Base-by-base conservation (phyloP, 208 protist genomes). In the Wallacemonas rigidus region DNA sequence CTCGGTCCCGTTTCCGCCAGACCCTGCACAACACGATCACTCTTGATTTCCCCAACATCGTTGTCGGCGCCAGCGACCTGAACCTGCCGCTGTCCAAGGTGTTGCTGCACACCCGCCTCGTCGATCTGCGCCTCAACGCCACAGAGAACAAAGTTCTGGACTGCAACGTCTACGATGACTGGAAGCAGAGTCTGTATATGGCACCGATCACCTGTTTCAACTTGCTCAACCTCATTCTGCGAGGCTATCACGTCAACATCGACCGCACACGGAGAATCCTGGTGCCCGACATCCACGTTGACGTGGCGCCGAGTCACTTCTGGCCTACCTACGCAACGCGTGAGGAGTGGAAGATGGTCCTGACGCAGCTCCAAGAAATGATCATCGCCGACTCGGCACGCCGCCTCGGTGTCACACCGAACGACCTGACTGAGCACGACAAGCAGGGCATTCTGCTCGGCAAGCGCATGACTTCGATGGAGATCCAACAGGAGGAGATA, bases 151-250 rank as follows among this genome's bases (percentile, higher is more conserved):
- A 99, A 70, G 98, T 99, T 77, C 89, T 99, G 68, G 87, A 99
- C 56, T 99, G 99, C 82, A 99, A 99, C 87, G 80, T 99, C 41
- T 99, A 99, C 91, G 99, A 99, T 85, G 99, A 99, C 87, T 99
- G 99, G 99, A 93, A 99, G 48, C 90, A 98, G 69, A 77, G 71
- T 45, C 63, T 90, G 69, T 96, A 96, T 44, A 98, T 99, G 65
- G 98, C 98, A 61, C 93, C 97, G 8, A 99, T 98, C 88, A 99
- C 99, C 17, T 99, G 99, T 57, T 99, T 99, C 84, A 98, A 97
- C 56, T 79, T 99, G 63, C 86, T 99, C 12, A 99, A 99, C 68
- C 90, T 99, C 17, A 98, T 99, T 47, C 90, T 99, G 63, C 90
- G 99, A 48, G 98, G 98, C 26, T 95, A 99, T 36, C 96, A 99